Conservation (phyloP, 2,329 filamentous ascomycete species). For the Pyrenochaeta sp. region DNA sequence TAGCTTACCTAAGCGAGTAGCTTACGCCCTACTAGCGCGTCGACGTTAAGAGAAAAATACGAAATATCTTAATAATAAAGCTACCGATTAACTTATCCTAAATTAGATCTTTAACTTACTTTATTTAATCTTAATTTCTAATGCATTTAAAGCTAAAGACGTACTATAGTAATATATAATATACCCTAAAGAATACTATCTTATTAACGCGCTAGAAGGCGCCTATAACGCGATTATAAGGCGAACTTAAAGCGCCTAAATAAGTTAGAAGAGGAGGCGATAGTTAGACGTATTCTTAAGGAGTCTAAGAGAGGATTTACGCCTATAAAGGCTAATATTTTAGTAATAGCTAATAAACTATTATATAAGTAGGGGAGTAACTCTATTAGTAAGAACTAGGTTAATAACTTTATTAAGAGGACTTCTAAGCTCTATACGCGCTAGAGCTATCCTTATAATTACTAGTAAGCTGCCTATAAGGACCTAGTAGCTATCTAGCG, state of each 20-base stretch:
- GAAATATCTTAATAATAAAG: too few relatives aligned
- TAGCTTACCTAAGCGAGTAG: too few relatives aligned
- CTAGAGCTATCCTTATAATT: constrained; percentile 15
- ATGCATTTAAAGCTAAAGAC: too few relatives aligned
- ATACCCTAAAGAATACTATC: neutral
- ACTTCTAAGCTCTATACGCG: constrained; percentile 9
- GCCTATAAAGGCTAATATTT: constrained; percentile 1
- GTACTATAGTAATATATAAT: too few relatives aligned
- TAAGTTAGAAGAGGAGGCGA: too few relatives aligned
- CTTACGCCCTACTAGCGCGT: too few relatives aligned
- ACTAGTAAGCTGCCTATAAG: constrained; percentile 12
- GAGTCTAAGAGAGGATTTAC: neutral
- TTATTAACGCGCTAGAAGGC: too few relatives aligned
- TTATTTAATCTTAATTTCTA: too few relatives aligned
- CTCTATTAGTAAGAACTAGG: too few relatives aligned
- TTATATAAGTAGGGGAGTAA: constrained; percentile 9
- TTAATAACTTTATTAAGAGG: constrained; percentile 19
- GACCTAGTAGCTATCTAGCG: constrained; percentile 14
- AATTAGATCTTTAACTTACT: too few relatives aligned
- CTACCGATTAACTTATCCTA: too few relatives aligned
- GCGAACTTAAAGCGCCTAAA: constrained; percentile 21
- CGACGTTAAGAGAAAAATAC: too few relatives aligned
- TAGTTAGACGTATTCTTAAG: constrained; percentile 18
- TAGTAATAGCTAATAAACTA: constrained; percentile 6
- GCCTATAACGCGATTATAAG: constrained; percentile 18